phyloP scores from a whole-genome alignment of 768 basidiomycete species.

The Tricholoma hemisulphureum region DNA sequence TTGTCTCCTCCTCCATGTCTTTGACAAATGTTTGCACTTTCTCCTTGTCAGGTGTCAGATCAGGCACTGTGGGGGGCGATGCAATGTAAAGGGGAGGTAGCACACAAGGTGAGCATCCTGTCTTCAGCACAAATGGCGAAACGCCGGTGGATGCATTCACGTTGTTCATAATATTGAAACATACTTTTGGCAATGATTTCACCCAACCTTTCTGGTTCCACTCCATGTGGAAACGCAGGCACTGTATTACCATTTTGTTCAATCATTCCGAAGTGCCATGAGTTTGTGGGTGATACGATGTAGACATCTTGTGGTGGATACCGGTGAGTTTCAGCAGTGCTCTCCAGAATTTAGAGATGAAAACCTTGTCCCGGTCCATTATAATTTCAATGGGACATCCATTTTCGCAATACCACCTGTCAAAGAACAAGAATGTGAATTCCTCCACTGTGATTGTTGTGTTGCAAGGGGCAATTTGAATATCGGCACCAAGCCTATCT shows the following conservation, averaged over 20 bases:
- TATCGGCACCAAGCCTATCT: slow-evolving; percentile 11
- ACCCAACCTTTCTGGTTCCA: slow-evolving; percentile 28
- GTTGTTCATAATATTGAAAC: slow-evolving; percentile 14
- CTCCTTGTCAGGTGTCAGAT: no score
- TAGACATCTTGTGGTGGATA: slow-evolving; percentile 1
- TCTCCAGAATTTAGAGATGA: slow-evolving; percentile 20
- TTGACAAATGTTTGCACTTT: no score
- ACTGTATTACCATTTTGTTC: not conserved
- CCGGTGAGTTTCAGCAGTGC: not conserved
- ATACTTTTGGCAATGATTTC: slow-evolving; percentile 13
- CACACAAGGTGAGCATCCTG: no score
- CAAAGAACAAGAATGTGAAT: slow-evolving; percentile 23
- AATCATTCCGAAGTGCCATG: not conserved
- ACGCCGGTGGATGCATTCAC: slow-evolving; percentile 25
- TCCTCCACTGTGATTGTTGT: slow-evolving; percentile 19
- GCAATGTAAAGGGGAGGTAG: no score
- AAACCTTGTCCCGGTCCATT: slow-evolving; percentile 32
- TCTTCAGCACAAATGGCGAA: slow-evolving; percentile 24
- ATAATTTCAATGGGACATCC: slow-evolving; percentile 30
- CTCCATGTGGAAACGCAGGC: not conserved
- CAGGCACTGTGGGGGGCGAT: no score
- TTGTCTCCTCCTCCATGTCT: no score
- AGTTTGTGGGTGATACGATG: not conserved
- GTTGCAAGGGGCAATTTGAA: slow-evolving; percentile 1
- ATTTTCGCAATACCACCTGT: slow-evolving; percentile 30